Conservation (phyloP, 176 grass and related monocot genomes). For the Rhynchospora pubera region DNA sequence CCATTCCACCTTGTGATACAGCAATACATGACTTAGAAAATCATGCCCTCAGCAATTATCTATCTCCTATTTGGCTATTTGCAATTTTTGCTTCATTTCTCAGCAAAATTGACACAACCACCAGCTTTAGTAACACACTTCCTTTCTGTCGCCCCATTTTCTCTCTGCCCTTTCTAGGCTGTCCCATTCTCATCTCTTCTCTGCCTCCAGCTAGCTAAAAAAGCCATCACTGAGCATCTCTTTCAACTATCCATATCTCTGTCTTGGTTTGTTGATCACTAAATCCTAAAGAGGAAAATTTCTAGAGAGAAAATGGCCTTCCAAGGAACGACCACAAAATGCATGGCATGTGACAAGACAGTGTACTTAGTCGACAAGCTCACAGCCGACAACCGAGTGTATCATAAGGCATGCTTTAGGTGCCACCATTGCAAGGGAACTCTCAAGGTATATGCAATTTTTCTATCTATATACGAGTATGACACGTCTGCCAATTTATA, state of each 20-base stretch:
- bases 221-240: neutral
- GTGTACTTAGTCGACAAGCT: conserved; percentile 99
- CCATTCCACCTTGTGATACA: neutral
- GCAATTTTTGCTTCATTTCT: conserved; percentile 2
- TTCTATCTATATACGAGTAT: neutral
- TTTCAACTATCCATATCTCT: neutral
- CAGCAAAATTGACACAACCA: conserved; percentile 19
- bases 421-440: conserved; percentile 99
- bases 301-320: conserved; percentile 41
- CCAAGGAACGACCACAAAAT: conserved; percentile 83
- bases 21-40: neutral
- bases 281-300: neutral
- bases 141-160: neutral
- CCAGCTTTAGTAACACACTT: conserved; percentile 1
- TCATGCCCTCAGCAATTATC: neutral
- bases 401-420: conserved; percentile 96
- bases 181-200: neutral
- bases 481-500: neutral
- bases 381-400: conserved; percentile 88
- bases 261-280: neutral
- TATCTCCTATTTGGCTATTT: neutral
- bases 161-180: neutral
- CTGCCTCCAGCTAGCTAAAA: neutral
- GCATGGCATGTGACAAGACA: conserved; percentile 92
- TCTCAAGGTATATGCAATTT: conserved; percentile 52